These are phyloP conservation scores for Cynanchum wilfordii DNA, from an alignment of 257 asterid species.

Conservation along the genomic window DNA sequence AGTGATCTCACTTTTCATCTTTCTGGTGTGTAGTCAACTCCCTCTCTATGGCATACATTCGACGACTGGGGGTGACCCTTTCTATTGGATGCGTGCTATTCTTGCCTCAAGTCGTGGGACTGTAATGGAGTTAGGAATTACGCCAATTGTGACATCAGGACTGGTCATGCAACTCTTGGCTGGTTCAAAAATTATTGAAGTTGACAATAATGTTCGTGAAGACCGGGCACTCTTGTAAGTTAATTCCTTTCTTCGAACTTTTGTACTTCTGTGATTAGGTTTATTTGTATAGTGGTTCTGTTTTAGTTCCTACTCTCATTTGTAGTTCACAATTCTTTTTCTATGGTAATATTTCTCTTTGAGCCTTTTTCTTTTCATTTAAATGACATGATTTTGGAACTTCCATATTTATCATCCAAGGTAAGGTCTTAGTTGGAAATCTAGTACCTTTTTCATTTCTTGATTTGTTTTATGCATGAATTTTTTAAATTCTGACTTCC, in stretches of 20 bases:
- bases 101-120: slow-evolving; percentile 88
- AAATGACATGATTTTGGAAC: too few species aligned
- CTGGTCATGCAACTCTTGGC: slow-evolving; percentile 81
- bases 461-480: neutral
- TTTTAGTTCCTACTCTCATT: neutral
- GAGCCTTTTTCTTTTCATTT: too few species aligned
- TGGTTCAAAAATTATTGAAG: slow-evolving; percentile 78
- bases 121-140: slow-evolving; percentile 87
- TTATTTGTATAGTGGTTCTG: neutral
- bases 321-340: neutral
- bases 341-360: neutral
- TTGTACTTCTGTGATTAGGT: neutral
- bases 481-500: neutral
- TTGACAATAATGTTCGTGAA: slow-evolving; percentile 79
- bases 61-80: slow-evolving; percentile 86
- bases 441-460: neutral
- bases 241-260: neutral
- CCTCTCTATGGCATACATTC: slow-evolving; percentile 88
- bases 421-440: neutral
- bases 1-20: slow-evolving; percentile 69
- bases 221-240: slow-evolving; percentile 85
- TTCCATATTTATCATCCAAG: too few species aligned
- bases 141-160: slow-evolving; percentile 84
- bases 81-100: slow-evolving; percentile 91
- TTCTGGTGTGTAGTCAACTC: slow-evolving; percentile 81